Percentiles rank a stretch among this genome's conserved stretches.
Conservation (phyloP, 441 rosid genomes). For the Corymbia citriodora region DNA sequence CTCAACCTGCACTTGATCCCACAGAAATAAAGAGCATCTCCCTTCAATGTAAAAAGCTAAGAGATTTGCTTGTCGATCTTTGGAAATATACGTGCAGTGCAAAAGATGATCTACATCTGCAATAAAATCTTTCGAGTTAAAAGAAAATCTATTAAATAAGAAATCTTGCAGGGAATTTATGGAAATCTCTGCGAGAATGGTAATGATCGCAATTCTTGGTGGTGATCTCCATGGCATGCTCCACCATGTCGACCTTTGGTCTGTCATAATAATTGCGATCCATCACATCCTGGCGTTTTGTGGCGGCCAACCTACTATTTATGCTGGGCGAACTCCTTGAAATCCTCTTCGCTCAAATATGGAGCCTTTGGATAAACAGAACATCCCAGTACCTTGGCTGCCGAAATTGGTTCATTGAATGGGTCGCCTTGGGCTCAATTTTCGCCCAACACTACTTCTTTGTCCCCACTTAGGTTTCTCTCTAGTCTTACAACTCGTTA, state of each 20-base stretch:
- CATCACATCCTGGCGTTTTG: neutral
- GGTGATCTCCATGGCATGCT: neutral
- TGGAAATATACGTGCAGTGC: too few species aligned
- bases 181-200: neutral
- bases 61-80: neutral
- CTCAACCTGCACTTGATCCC: neutral
- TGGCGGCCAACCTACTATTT: neutral
- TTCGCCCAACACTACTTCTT: too few species aligned
- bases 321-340: accelerated
- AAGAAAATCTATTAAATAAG: neutral
- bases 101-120: too few species aligned
- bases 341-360: neutral
- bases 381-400: neutral
- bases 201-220: neutral
- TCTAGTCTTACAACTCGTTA: neutral
- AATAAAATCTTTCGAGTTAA: too few species aligned
- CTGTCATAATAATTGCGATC: neutral
- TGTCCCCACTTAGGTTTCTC: neutral
- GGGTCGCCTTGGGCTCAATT: neutral
- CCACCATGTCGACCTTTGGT: neutral
- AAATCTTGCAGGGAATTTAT: neutral
- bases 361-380: neutral
- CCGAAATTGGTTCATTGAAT: neutral
- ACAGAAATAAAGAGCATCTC: neutral
- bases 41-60: accelerated